Conservation (phyloP, 2,329 filamentous ascomycete genomes). For the Fusarium haematococcum region DNA sequence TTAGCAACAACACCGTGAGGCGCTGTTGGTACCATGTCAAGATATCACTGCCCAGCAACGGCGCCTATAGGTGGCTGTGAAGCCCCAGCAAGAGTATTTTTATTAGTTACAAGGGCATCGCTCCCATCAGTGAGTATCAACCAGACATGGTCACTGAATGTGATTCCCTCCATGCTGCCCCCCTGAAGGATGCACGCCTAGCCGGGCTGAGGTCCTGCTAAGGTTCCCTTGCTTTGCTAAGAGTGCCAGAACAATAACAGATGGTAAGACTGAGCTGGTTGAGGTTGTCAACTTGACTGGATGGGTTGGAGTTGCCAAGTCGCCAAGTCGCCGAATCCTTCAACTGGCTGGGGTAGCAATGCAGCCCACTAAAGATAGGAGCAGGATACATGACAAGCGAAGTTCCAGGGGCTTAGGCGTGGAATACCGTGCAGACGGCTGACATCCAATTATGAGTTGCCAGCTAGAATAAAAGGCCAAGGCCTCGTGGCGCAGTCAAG, state of each 20-base stretch:
- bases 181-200: neutral
- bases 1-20: neutral
- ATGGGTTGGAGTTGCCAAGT: constrained; percentile 10
- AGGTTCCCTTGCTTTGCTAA: neutral
- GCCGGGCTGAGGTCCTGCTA: neutral
- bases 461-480: neutral
- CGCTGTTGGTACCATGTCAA: neutral
- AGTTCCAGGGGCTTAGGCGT: constrained; percentile 3
- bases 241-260: neutral
- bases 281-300: neutral
- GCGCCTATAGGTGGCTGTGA: neutral
- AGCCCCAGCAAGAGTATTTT: neutral
- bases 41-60: neutral
- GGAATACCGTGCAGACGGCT: neutral
- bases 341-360: neutral
- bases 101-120: neutral
- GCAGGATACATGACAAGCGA: neutral
- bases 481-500: constrained; percentile 2
- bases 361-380: constrained; percentile 3
- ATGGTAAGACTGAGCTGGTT: neutral
- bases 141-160: neutral
- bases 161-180: neutral
- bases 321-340: neutral
- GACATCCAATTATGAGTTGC: neutral
- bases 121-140: neutral